Conservation (phyloP, 257 asterid species). For the Capsicum baccatum region DNA sequence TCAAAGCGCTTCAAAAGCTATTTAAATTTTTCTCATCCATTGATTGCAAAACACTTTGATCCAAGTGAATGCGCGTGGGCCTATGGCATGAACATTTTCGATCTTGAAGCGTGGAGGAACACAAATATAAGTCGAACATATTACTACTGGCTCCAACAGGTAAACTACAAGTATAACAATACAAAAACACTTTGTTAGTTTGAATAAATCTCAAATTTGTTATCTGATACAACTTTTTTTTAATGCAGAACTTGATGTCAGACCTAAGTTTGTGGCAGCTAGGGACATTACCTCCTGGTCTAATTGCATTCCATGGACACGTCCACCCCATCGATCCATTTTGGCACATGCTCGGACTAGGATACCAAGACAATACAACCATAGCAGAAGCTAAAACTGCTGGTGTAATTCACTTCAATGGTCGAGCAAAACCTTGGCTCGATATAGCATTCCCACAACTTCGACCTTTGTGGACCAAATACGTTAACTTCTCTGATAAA, state of each 20-base stretch:
- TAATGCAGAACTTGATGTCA: constrained; percentile 80
- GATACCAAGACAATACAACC: constrained; percentile 87
- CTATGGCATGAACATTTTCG: constrained; percentile 94
- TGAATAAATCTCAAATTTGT: neutral
- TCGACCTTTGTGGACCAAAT: constrained; percentile 80
- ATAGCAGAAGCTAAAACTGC: constrained; percentile 72
- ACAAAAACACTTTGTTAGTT: neutral
- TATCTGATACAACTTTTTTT: neutral
- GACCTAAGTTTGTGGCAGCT: constrained; percentile 97
- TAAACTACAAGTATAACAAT: constrained; percentile 31
- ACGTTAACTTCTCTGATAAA: constrained; percentile 73
- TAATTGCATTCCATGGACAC: constrained; percentile 88
- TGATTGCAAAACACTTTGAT: constrained; percentile 66
- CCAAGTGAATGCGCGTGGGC: constrained; percentile 99
- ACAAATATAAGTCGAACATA: constrained; percentile 80
- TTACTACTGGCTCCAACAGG: constrained; percentile 88
- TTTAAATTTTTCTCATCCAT: constrained; percentile 90
- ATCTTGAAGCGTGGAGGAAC: constrained; percentile 88
- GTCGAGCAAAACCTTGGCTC: constrained; percentile 99
- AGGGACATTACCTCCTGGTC: constrained; percentile 94
- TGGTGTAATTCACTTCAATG: constrained; percentile 88
- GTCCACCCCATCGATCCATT: constrained; percentile 73
- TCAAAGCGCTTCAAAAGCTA: constrained; percentile 87
- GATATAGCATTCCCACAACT: constrained; percentile 94
- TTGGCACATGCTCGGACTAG: constrained; percentile 98